Evolutionary conservation across 305 asterid genomes (phyloP), one percentile per base, ranked within the genome.

Genomic region (Fraxinus latifolia): DNA sequence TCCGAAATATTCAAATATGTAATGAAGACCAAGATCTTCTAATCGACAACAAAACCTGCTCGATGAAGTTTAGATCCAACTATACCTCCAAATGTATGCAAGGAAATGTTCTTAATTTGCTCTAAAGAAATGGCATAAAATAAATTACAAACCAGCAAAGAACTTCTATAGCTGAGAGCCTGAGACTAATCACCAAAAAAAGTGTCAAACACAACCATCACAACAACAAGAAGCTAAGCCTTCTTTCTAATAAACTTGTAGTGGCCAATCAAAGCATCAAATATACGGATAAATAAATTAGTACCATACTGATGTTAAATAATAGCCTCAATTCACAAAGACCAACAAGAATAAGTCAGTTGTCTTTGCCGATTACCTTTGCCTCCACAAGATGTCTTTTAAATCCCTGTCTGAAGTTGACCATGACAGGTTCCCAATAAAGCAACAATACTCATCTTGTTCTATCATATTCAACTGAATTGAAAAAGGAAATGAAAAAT

Each of bases 391-490:
- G 83, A 81, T 84, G 88, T 89, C 88, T 86, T 91, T 90, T 81
- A 91, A 83, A 75, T 86, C 89, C 76, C 87, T 80, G 86, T 91
- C 95, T 23, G 92, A 85, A 68, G 92, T 90, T 42, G 92, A 83
- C 92, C 92, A 90, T 55, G 95, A 89, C n/a, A 91, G 84, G 77
- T 87, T 88, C 78, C 93, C 95, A 72, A 90, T 85, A 80, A 91
- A 91, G 90, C 93, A 90, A 50, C 90, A 92, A 39, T 73, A 89
- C 80, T 91, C 92, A 80, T 84, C 93, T 70, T 86, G 84, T 68
- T 90, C 93, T 23, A 87, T 85, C 92, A 88, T 86, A 34, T 78
- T 79, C 34, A 23, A 77, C 90, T 85, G 86, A 31, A 21, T 50
- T 79, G 3, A 68, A 78, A 21, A 83, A 77, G 8, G 2, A 79